Percentiles rank a stretch among this genome's conserved stretches.
Conservation (phyloP, 768 basidiomycete genomes). For the Pleurotus pulmonarius region DNA sequence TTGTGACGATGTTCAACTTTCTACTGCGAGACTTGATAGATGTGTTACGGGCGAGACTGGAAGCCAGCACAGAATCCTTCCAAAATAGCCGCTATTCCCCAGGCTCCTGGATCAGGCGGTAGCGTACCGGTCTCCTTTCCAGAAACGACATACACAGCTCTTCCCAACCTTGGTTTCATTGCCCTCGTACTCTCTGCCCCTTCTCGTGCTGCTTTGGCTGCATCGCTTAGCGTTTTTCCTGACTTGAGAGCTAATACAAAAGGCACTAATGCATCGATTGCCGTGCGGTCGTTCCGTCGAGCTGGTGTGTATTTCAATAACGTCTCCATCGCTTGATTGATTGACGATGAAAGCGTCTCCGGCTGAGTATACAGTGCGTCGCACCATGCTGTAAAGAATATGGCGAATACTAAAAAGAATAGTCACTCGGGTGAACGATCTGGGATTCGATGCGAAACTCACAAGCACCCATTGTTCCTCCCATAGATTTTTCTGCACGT, state of each 20-base stretch:
- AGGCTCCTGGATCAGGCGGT: conserved; percentile 55
- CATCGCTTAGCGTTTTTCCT: conserved; percentile 19
- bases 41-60: background rate
- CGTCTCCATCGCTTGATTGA: conserved; percentile 23
- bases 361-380: conserved; percentile 26
- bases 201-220: conserved; percentile 31
- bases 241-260: conserved; percentile 33
- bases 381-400: conserved; percentile 30
- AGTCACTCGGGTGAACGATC: background rate
- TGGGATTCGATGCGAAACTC: conserved; percentile 14
- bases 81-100: conserved; percentile 41
- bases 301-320: conserved; percentile 44
- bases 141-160: conserved; percentile 45
- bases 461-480: conserved; percentile 52
- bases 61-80: conserved; percentile 27
- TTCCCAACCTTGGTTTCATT: conserved; percentile 43
- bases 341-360: conserved; percentile 12
- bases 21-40: too few species aligned
- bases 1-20: too few species aligned
- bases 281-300: conserved; percentile 50
- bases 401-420: conserved; percentile 32
- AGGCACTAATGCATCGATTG: conserved; percentile 50
- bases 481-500: conserved; percentile 49
- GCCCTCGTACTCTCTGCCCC: conserved; percentile 46
- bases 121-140: conserved; percentile 19